A percentile compares a stretch with the other conserved stretches of the same genome.
Evolutionary conservation across 2,329 filamentous ascomycete genomes (phyloP).

Genomic region (Scedosporium apiospermum): DNA sequence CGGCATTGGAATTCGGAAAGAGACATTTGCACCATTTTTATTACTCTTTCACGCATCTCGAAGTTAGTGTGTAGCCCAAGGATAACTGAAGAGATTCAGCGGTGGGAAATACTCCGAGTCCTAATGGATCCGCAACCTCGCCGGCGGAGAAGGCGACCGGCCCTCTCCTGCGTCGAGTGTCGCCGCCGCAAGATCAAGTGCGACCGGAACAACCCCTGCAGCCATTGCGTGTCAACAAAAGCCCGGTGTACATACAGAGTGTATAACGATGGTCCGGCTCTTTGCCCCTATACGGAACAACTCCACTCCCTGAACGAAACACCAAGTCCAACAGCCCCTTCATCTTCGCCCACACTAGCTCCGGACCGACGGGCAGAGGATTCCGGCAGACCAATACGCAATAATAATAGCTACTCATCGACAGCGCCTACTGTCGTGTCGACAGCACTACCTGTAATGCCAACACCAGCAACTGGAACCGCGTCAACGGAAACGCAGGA

Average conservation of each 20-base stretch:
- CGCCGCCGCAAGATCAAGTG: constrained; percentile 35
- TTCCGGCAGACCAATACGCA: no score
- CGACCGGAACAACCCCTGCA: constrained; percentile 29
- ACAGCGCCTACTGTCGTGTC: no score
- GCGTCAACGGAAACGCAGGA: no score
- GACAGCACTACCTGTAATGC: no score
- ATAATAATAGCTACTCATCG: no score
- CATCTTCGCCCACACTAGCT: neutral
- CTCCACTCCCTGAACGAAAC: no score
- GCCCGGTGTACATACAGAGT: constrained; percentile 21
- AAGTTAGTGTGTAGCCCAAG: no score
- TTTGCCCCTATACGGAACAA: neutral
- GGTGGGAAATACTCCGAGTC: neutral
- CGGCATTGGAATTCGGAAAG: no score
- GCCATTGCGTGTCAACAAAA: constrained; percentile 22
- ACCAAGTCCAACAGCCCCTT: no score
- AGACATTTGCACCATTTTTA: no score
- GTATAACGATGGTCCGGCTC: neutral
- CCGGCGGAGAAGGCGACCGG: constrained; percentile 20
- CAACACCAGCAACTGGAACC: no score
- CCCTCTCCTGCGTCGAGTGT: constrained; percentile 32
- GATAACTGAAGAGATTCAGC: neutral
- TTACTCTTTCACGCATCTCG: no score
- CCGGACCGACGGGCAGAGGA: neutral
- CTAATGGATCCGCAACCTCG: constrained; percentile 8